Conservation (phyloP, 768 basidiomycete species). For the Pleurotus cornucopiae region DNA sequence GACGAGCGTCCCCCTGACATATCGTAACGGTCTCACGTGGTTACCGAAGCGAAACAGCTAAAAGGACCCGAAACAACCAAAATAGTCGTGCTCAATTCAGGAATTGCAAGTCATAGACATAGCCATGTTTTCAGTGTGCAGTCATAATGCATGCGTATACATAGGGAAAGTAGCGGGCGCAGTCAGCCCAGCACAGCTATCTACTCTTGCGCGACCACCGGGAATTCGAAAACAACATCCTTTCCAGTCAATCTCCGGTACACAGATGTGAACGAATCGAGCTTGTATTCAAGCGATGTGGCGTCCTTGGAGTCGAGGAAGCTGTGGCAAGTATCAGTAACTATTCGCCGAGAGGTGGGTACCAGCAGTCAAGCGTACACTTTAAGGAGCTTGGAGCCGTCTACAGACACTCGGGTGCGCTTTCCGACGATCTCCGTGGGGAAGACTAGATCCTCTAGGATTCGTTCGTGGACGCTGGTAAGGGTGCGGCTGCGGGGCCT, state of each 20-base stretch:
- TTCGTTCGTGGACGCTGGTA: slow-evolving; percentile 96
- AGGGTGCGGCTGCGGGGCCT: slow-evolving; percentile 95
- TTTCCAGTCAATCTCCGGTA: slow-evolving; percentile 95
- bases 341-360: slow-evolving; percentile 8
- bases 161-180: slow-evolving; percentile 18
- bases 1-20: slow-evolving; percentile 18
- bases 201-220: slow-evolving; percentile 70
- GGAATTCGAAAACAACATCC: slow-evolving; percentile 94
- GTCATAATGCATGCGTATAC: slow-evolving; percentile 13
- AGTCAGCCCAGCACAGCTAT: slow-evolving; percentile 27
- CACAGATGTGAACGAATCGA: slow-evolving; percentile 97
- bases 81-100: slow-evolving; percentile 20
- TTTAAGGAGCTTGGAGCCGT: slow-evolving; percentile 94
- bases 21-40: slow-evolving; percentile 14
- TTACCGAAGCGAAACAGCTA: slow-evolving; percentile 2
- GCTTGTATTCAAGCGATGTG: slow-evolving; percentile 98
- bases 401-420: slow-evolving; percentile 89
- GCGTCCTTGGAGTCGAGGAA: slow-evolving; percentile 98
- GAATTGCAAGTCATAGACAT: slow-evolving; percentile 11
- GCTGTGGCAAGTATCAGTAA: slow-evolving; percentile 38
- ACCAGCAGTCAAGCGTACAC: slow-evolving; percentile 64
- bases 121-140: slow-evolving; percentile 15
- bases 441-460: slow-evolving; percentile 98
- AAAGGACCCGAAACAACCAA: slow-evolving; percentile 22
- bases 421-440: slow-evolving; percentile 99